phyloP scores from a whole-genome alignment of 495 filamentous ascomycete genomes.

The Podospora fimiseda region DNA sequence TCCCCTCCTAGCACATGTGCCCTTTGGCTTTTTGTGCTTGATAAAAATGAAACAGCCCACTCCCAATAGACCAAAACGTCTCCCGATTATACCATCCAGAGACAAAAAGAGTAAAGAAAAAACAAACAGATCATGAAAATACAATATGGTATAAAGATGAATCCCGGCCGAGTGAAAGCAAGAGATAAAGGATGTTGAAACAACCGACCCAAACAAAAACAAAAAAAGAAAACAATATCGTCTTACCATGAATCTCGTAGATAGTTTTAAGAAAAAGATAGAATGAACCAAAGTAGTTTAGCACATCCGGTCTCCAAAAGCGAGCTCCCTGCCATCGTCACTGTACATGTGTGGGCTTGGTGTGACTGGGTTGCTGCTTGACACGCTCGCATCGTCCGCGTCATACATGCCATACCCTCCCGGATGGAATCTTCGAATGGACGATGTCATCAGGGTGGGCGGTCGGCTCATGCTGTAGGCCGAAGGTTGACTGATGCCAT shows the following conservation, averaged over 20 bases:
- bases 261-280: neutral
- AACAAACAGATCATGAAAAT: neutral
- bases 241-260: neutral
- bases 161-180: neutral
- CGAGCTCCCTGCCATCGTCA: constrained; percentile 36
- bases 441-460: constrained; percentile 7
- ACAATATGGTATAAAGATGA: neutral
- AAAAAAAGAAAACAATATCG: constrained; percentile 1
- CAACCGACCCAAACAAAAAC: constrained; percentile 11
- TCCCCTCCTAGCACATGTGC: too few species aligned
- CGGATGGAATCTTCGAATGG: constrained; percentile 18
- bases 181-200: constrained; percentile 7
- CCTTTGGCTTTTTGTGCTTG: too few species aligned
- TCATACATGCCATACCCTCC: constrained; percentile 41
- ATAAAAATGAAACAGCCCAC: too few species aligned
- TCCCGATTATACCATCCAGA: too few species aligned
- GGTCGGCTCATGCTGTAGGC: constrained; percentile 26
- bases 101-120: neutral
- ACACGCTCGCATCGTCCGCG: constrained; percentile 36
- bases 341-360: constrained; percentile 38
- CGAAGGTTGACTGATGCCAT: constrained; percentile 21
- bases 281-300: constrained; percentile 16
- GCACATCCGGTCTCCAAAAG: constrained; percentile 39
- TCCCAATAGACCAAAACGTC: too few species aligned
- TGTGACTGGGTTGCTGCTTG: constrained; percentile 26